Conservation (phyloP, 2,329 filamentous ascomycete genomes). For the Pezicula radicicola region DNA sequence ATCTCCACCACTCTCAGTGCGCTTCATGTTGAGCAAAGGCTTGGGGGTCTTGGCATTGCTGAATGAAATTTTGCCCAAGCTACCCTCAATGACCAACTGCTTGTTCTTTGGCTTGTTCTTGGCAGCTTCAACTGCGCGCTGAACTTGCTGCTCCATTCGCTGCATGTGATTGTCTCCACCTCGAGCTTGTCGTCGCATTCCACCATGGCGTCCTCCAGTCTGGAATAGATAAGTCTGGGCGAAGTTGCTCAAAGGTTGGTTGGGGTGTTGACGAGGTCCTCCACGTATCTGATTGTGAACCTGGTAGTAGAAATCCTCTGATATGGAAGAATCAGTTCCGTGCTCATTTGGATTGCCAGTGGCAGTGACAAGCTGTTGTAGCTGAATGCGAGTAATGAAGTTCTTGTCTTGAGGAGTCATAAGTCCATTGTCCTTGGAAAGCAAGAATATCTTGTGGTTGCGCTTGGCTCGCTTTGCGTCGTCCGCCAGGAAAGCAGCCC, state of each 20-base stretch:
- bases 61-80: conserved; percentile 96
- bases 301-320: conserved; percentile 98
- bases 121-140: conserved; percentile 92
- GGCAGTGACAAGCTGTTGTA: conserved; percentile 92
- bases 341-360: conserved; percentile 83
- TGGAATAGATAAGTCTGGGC: conserved; percentile 97
- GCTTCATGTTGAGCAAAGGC: conserved; percentile 92
- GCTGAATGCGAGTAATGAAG: conserved; percentile 95
- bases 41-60: conserved; percentile 98
- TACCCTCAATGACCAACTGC: conserved; percentile 93
- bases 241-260: conserved; percentile 92
- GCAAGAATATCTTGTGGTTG: conserved; percentile 94
- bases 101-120: conserved; percentile 98
- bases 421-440: conserved; percentile 91
- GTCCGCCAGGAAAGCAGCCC: conserved; percentile 78
- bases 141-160: conserved; percentile 98
- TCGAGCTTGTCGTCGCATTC: conserved; percentile 70
- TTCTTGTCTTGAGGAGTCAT: conserved; percentile 99
- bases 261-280: conserved; percentile 83
- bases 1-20: conserved; percentile 66
- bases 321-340: conserved; percentile 74
- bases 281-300: conserved; percentile 94
- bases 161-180: conserved; percentile 97
- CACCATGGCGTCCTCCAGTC: conserved; percentile 79
- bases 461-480: conserved; percentile 94